Base-by-base conservation (phyloP, 805 yeast genomes). In the Grigorovia transvaalensis region DNA sequence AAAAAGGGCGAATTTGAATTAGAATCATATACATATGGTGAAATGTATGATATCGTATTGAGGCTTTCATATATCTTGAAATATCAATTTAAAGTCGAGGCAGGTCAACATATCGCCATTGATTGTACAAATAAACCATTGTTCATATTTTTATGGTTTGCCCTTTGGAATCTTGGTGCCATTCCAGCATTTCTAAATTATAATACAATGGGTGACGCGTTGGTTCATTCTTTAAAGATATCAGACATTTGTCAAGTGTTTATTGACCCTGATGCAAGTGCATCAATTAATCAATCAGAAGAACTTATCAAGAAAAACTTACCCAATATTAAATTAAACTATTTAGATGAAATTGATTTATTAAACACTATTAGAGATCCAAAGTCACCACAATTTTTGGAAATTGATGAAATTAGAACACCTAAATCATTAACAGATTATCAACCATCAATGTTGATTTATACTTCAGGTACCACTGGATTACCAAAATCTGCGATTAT, bases 381-480 rank as follows among this genome's bases (percentile, higher is more conserved):
- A 46, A 53, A 70, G 29, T 61, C 76, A 38, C 79, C 80, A 17
- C 65, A 70, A 62, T 74, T 78, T 62, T 68, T 90, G 62, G 80
- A 83, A 52, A 68, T 73, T 0, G 81, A 82, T 58, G 58, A 68
- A 9, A 68, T 78, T 9, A 78, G 96, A 67, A 78, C 85, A 57
- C 77, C 79, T 9, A 46, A 49, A 6, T 68, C 68, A 9, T 80
- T 81, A 49, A 67, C 73, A 12, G 84, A 83, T 63, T 78, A 73
- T 57, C 77, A 80, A 51, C 77, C 91, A 4, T 82, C 85, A 19
- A 77, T 83, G 57, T 75, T 87, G 57, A 87, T 90, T 49, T 90
- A 84, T 67, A 90, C 98, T 0, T 86, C 96, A 0, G 98, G 98
- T 43, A 91, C 97, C 7, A 88, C 97, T 0, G 97, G 97, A 0